Conservation (phyloP, 140 eudicot species). For the Anethum foeniculum region DNA sequence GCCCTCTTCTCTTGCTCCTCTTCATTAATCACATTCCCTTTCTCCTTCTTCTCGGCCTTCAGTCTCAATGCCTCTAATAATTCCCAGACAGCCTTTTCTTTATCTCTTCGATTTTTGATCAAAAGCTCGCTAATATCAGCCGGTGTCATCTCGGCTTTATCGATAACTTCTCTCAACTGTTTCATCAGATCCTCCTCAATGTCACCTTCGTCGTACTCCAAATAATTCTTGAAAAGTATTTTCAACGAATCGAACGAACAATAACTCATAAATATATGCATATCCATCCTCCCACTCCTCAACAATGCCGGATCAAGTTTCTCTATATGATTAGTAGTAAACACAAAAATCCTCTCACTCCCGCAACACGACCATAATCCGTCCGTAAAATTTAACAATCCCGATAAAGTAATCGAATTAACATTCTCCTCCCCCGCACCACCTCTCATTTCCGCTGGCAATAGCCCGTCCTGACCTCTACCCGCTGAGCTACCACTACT, state of each 20-base stretch:
- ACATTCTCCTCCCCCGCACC: slow-evolving; percentile 32
- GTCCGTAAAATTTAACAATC: slow-evolving; percentile 80
- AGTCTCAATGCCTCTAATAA: slow-evolving; percentile 48
- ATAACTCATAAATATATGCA: slow-evolving; percentile 77
- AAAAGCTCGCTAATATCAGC: slow-evolving; percentile 86
- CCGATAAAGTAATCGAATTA: slow-evolving; percentile 74
- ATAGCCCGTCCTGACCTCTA: background rate
- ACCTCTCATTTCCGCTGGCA: slow-evolving; percentile 25
- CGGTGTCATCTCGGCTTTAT: slow-evolving; percentile 75
- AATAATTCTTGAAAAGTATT: slow-evolving; percentile 61
- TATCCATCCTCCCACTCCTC: slow-evolving; percentile 93
- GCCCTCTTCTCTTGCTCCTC: slow-evolving; percentile 84
- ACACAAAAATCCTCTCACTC: slow-evolving; percentile 82
- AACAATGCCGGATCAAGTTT: slow-evolving; percentile 91
- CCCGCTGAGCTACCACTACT: background rate
- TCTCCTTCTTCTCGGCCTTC: slow-evolving; percentile 40
- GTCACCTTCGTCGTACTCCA: slow-evolving; percentile 52
- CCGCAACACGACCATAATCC: slow-evolving; percentile 99
- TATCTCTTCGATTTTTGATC: slow-evolving; percentile 72
- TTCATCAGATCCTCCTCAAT: slow-evolving; percentile 20
- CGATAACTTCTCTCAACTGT: slow-evolving; percentile 44
- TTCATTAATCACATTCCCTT: slow-evolving; percentile 26
- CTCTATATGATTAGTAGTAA: slow-evolving; percentile 89
- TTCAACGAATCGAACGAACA: slow-evolving; percentile 54
- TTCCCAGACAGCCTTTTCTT: slow-evolving; percentile 51